Evolutionary conservation across 331 rosid species (phyloP), one percentile per base, ranked within the genome.

Genomic region (Quercus tomentella): DNA sequence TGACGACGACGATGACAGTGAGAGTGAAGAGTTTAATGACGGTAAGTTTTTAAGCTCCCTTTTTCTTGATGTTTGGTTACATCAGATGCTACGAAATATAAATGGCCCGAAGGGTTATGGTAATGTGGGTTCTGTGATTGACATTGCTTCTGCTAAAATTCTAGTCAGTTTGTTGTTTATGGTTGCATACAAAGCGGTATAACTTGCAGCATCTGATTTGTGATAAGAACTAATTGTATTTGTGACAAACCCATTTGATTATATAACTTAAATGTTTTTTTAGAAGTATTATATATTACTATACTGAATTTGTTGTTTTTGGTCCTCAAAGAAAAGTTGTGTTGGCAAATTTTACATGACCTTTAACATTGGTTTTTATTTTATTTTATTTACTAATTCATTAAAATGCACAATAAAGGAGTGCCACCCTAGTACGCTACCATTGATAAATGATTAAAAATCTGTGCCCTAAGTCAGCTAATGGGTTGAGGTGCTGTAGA

Each of bases 1-100:
- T 30, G 86, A 66, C 10, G 77, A 72, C 54, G 89, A 73, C 26
- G 92, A 90, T 18, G 90, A 82, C 73, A 94, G 92, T 84, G 92
- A 89, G 72, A 93, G 93, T 83, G 97, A 88, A 82, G 93, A 90
- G 80, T 82, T 79, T 68, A 88, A 90, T 9, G 90, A 84, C 14
- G 97, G 98, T 89, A 87, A 75, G 85, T 78, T 33, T 28, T 12
- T 62, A 6, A 28, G 21, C n/a, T 62, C 69, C 35, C n/a, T 14
- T 62, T 61, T 28, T 5, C 30, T 17, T 25, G n/a, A 62, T 15
- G 30, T 2, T 26, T 62, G 69, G 69, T 62, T 26, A 26, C 20
- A 5, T 62, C 35, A 62, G 37, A 28, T 25, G 41, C 37, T 15
- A 25, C 37, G n/a, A 5, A 62, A 15, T 25, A 28, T 20, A 62